Evolutionary conservation across 257 asterid species (phyloP).

Genomic region (Apocynum venetum): DNA sequence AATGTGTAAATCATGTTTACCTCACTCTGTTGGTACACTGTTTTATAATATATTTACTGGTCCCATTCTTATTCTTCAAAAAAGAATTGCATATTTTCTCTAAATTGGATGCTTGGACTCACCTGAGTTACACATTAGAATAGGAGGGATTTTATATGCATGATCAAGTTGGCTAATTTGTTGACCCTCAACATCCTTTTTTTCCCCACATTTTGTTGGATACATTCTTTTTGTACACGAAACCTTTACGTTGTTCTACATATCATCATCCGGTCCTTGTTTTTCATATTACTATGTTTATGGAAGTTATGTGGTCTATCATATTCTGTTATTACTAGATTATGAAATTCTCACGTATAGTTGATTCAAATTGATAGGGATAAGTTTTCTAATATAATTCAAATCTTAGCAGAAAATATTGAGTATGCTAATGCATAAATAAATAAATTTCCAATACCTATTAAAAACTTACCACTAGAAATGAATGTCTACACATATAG

Average conservation of each 20-base stretch:
- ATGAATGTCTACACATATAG: not conserved
- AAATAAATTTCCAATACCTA: not conserved
- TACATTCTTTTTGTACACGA: not conserved
- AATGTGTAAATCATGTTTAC: not conserved
- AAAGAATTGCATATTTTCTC: not conserved
- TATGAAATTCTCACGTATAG: not conserved
- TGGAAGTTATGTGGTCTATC: not conserved
- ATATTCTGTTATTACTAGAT: not conserved
- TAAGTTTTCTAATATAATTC: not conserved
- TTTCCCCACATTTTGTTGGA: not conserved
- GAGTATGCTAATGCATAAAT: not conserved
- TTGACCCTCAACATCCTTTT: not conserved
- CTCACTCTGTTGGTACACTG: not conserved
- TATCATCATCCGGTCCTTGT: not conserved
- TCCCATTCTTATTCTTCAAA: not conserved
- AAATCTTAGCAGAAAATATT: not conserved
- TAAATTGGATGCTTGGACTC: not conserved
- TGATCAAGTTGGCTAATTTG: not conserved
- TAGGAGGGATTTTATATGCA: not conserved
- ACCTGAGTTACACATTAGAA: not conserved
- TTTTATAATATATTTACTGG: not conserved
- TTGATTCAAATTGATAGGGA: not conserved
- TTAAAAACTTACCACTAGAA: not conserved
- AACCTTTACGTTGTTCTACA: not conserved
- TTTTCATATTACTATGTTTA: not conserved